Conservation (phyloP, 176 grass and related monocot species). For the Juncus effusus region DNA sequence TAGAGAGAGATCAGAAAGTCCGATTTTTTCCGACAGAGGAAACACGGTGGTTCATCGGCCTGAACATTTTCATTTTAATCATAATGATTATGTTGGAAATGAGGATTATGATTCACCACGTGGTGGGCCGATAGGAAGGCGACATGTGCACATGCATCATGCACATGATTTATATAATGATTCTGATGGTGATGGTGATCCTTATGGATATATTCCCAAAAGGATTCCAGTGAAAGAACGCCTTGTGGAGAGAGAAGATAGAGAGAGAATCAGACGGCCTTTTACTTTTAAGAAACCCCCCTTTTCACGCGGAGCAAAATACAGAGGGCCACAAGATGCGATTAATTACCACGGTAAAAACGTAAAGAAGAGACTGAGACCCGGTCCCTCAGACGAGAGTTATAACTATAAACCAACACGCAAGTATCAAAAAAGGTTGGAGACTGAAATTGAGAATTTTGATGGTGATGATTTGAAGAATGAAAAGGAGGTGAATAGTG, state of each 20-base stretch:
- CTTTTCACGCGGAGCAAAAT: constrained; percentile 18
- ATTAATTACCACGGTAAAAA: constrained; percentile 35
- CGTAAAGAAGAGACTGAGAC: constrained; percentile 35
- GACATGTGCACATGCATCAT: constrained; percentile 9
- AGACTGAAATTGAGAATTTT: constrained; percentile 33
- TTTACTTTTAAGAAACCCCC: constrained; percentile 26
- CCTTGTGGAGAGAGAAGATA: constrained; percentile 27
- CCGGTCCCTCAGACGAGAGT: constrained; percentile 21
- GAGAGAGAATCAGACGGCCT: constrained; percentile 21
- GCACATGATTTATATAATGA: constrained; percentile 27
- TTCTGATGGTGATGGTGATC: constrained; percentile 38
- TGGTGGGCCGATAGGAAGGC: constrained; percentile 27
- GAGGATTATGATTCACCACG: constrained; percentile 36
- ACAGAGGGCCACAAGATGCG: constrained; percentile 35
- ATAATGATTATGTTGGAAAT: constrained; percentile 26
- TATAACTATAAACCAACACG: constrained; percentile 23
- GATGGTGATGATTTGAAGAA: constrained; percentile 27
- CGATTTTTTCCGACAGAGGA: constrained; percentile 34
- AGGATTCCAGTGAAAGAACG: constrained; percentile 60
- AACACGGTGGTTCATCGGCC: constrained; percentile 18
- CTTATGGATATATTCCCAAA: constrained; percentile 16
- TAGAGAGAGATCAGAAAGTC: constrained; percentile 39
- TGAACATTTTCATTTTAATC: constrained; percentile 25
- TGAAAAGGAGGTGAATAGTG: constrained; percentile 22
- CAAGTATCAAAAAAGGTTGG: constrained; percentile 34